Conservation (phyloP, 2,329 filamentous ascomycete species). For the Colletotrichum sp. region DNA sequence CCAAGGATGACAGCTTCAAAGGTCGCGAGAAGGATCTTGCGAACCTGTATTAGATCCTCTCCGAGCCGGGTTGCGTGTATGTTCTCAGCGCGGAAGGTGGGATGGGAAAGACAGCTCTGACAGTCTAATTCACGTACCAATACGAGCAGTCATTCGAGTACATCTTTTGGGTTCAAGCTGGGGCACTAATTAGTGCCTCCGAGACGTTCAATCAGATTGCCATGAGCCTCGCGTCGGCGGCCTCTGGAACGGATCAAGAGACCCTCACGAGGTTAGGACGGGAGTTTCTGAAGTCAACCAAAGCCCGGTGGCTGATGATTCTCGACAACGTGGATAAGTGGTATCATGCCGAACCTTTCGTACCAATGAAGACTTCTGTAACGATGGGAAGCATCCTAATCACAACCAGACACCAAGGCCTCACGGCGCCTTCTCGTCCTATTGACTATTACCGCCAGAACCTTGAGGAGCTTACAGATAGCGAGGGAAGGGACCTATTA, state of each 20-base stretch:
- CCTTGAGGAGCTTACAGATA: background rate
- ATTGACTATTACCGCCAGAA: slow-evolving; percentile 16
- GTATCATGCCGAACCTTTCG: slow-evolving; percentile 20
- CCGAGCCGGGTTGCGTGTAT: background rate
- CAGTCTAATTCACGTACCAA: background rate
- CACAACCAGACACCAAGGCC: slow-evolving; percentile 13
- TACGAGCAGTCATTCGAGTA: background rate
- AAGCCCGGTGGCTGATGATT: slow-evolving; percentile 23
- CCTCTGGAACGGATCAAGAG: background rate
- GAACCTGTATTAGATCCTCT: background rate
- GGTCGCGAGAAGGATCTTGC: background rate
- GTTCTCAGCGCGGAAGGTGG: background rate
- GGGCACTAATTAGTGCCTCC: background rate
- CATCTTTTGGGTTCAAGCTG: background rate
- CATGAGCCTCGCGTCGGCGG: background rate
- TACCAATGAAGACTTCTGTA: slow-evolving; percentile 21
- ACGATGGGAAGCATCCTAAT: slow-evolving; percentile 20
- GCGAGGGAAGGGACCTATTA: background rate
- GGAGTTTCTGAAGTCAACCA: slow-evolving; percentile 20
- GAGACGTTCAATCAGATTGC: background rate
- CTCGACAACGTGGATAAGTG: slow-evolving; percentile 25
- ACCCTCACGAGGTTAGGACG: background rate
- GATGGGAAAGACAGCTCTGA: background rate
- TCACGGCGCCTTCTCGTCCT: slow-evolving; percentile 14
- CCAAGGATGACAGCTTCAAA: background rate